Evolutionary conservation across 2,329 filamentous ascomycete species (phyloP).

Genomic region (Nakataea oryzae): DNA sequence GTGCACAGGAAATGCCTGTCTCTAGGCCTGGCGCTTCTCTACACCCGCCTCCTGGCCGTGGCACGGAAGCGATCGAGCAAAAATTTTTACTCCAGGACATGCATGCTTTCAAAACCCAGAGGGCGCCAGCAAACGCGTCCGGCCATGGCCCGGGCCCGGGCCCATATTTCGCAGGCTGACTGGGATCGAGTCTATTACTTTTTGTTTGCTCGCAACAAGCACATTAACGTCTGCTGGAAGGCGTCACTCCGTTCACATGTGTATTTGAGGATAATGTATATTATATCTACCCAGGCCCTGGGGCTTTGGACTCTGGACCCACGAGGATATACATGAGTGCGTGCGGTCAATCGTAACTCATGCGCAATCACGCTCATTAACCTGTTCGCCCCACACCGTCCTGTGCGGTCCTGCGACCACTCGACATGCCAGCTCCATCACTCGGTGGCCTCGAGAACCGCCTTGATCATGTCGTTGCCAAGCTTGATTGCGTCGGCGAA

Average conservation of each 20-base stretch:
- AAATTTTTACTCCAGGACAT: not conserved
- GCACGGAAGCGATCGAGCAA: not conserved
- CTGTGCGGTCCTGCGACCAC: not conserved
- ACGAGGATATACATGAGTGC: too few species aligned
- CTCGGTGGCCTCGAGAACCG: conserved; percentile 72
- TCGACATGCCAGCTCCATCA: conserved; percentile 12
- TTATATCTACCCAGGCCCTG: too few species aligned
- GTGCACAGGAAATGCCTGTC: not conserved
- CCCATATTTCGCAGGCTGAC: not conserved
- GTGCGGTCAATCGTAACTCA: too few species aligned
- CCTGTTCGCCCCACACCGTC: too few species aligned
- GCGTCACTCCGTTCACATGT: not conserved
- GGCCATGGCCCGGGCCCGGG: too few species aligned
- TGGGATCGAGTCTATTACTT: too few species aligned
- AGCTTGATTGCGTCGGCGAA: conserved; percentile 81
- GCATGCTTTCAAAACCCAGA: not conserved
- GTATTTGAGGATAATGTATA: too few species aligned
- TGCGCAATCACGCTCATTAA: too few species aligned
- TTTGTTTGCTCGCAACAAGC: not conserved
- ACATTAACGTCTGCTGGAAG: not conserved
- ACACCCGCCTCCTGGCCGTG: not conserved
- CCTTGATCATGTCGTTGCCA: conserved; percentile 95
- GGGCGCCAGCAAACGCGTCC: not conserved
- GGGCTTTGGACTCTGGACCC: too few species aligned
- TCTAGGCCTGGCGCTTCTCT: not conserved